Evolutionary conservation across 352 stramenopile species (phyloP), one percentile per base, ranked within the genome.

Genomic region (Phytophthora europaea): DNA sequence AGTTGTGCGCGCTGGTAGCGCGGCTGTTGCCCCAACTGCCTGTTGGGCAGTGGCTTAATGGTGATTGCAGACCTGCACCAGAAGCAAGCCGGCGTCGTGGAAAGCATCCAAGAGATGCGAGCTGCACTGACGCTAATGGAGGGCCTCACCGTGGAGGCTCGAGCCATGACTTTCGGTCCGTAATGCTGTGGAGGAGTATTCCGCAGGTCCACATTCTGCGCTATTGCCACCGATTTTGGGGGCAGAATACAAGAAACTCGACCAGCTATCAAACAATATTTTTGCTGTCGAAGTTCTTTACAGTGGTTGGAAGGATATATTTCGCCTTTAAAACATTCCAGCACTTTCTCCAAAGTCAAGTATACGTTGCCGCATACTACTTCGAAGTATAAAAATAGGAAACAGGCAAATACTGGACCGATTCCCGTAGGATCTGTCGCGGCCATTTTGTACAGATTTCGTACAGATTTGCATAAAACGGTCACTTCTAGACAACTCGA

Each of bases 101-200:
- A 34, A 12, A 12, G 23, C 22, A 55, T 55, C 48, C 48, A 55
- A 18, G 48, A 55, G 5, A 34, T 55, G 48, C 23, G 23, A n/a
- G 18, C 48, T 10, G 48, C 48, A 34, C 48, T 55, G 48, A n/a
- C 23, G 20, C 48, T 23, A 13, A 56, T 56, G 50, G 50, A 56
- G 23, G 12, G 6, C 2, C 50, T 56, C 16, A 36, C 50, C 20
- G 50, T 56, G 5, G 50, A 56, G 50, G 50, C 50, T 36, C 50
- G 50, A 36, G 50, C 23, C 23, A 34, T 33, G 50, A 56, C 50
- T 22, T 56, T 56, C 23, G 50, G 50, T 20, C 22, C 50, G 13
- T 56, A 4, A 56, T 56, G 22, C 9, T 56, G 10, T 10, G 10
- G 50, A 33, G 22, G 22, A 26, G 45, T n/a, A 22, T 2, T 16